Percentiles rank a stretch among this genome's conserved stretches.
These are phyloP conservation scores for Pyrenochaeta sp. DNA, from an alignment of 2,329 filamentous ascomycete genomes.

Conservation along the genomic window DNA sequence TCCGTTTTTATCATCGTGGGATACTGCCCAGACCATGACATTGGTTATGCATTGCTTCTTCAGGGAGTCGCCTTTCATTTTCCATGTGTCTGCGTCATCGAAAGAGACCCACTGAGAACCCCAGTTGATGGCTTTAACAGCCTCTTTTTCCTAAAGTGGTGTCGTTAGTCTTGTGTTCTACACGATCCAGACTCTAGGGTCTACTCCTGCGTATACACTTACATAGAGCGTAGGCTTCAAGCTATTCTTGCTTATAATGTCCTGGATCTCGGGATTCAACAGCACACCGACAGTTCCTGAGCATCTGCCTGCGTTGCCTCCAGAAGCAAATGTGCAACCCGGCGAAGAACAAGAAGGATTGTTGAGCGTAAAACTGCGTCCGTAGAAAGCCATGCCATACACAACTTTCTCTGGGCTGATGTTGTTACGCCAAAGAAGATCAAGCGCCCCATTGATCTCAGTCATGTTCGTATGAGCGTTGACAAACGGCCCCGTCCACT, in stretches of 20 bases:
- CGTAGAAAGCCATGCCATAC: slow-evolving; percentile 57
- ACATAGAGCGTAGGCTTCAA: no score
- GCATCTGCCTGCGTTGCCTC: not conserved
- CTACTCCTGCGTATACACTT: no score
- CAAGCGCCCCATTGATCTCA: slow-evolving; percentile 50
- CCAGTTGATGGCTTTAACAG: slow-evolving; percentile 44
- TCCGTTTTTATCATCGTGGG: slow-evolving; percentile 5
- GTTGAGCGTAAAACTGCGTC: slow-evolving; percentile 35
- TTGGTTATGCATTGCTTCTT: slow-evolving; percentile 39
- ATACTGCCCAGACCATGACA: slow-evolving; percentile 32
- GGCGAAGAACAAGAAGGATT: slow-evolving; percentile 8
- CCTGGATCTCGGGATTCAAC: not conserved
- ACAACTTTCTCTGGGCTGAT: slow-evolving; percentile 51
- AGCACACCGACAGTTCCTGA: not conserved
- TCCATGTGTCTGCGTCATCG: slow-evolving; percentile 49
- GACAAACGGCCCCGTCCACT: slow-evolving; percentile 36
- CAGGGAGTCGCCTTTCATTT: slow-evolving; percentile 44
- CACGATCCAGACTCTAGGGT: no score
- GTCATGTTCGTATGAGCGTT: slow-evolving; percentile 56
- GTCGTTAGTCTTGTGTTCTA: not conserved
- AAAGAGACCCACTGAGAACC: slow-evolving; percentile 50
- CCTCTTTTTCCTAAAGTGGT: slow-evolving; percentile 14
- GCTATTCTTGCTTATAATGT: no score
- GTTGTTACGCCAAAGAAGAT: slow-evolving; percentile 58
- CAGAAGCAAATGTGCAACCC: not conserved